Base-by-base conservation (phyloP, 352 stramenopile species). In the Phytophthora tubulina region DNA sequence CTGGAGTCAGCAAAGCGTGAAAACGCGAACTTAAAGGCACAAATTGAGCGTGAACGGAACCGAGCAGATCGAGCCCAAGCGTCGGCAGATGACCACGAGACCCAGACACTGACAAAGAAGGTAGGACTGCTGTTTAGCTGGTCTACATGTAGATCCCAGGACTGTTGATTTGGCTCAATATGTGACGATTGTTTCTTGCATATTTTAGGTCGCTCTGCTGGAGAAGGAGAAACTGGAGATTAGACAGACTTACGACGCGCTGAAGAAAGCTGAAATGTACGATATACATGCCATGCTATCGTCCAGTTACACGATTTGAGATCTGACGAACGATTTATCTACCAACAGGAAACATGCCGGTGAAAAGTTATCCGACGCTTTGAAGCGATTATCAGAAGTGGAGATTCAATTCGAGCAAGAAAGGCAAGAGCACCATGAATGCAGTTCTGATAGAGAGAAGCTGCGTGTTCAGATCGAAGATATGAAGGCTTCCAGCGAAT, bases 1-100 rank as follows among this genome's bases (percentile, higher is more conserved):
- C 61, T 88, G 13, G 75, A 88, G 54, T 71, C 76, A 6, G 53
- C 80, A n/a, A 85, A 79, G 27, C 75, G 76, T 31, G 82, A 92
- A 48, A 82, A 87, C n/a, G 65, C 63, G 27, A 78, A 74, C 0
- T 59, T 93, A 8, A 86, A 86, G 57, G 58, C 77, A 44, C 71
- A 89, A 49, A 53, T 91, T 8, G 70, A 88, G 9, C 73, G 76
- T 45, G 83, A 80, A 30, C 75, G 64, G 11, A 73, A 67, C n/a
- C 63, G 70, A 60, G 68, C 50, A 36, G 79, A 86, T 51, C 75
- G 65, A 52, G 63, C 39, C 6, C 63, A 80, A 36, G 39, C 58
- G 2, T 72, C 76, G 21, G 53, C 49, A 33, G 75, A 90, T 44
- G 79, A 63, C 27, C 67, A 81, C 4, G 69, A 88, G 38, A 69